Conservation (phyloP, 768 basidiomycete species). For the Suillus weaverae region DNA sequence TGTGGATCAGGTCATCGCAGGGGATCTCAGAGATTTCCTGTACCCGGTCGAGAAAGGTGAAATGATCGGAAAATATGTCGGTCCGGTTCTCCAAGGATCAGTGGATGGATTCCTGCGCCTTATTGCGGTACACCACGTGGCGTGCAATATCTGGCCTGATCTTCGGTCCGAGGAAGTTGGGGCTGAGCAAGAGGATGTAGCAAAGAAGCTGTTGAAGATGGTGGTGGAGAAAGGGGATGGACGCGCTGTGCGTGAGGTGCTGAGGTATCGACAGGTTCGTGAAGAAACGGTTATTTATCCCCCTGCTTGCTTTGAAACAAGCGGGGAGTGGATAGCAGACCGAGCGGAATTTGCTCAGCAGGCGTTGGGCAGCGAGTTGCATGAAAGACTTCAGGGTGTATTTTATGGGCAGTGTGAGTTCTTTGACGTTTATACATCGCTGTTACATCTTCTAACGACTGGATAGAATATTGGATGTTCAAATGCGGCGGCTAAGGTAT, state of each 20-base stretch:
- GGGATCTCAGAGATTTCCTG: constrained; percentile 59
- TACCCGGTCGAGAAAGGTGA: constrained; percentile 68
- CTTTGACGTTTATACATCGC: background rate
- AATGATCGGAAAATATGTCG: constrained; percentile 63
- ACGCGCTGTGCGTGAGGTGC: constrained; percentile 51
- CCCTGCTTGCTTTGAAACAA: constrained; percentile 49
- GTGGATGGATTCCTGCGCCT: constrained; percentile 60
- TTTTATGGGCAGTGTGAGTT: background rate
- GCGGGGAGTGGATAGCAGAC: constrained; percentile 16
- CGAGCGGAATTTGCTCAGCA: background rate
- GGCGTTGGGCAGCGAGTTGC: constrained; percentile 6
- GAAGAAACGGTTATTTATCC: constrained; percentile 41
- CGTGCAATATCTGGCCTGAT: constrained; percentile 74
- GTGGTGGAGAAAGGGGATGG: constrained; percentile 51
- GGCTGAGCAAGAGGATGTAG: constrained; percentile 19
- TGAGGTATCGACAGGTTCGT: constrained; percentile 54
- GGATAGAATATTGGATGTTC: background rate
- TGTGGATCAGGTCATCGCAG: constrained; percentile 51
- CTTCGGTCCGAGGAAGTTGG: constrained; percentile 30
- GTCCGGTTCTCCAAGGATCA: constrained; percentile 45
- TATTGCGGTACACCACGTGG: constrained; percentile 78
- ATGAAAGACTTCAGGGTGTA: constrained; percentile 4
- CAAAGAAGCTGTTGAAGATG: constrained; percentile 47
- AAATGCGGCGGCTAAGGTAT: background rate
- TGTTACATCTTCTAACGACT: background rate